These are phyloP conservation scores for Elsinoe necatrix DNA, from an alignment of 2,329 filamentous ascomycete species.

Conservation along the genomic window DNA sequence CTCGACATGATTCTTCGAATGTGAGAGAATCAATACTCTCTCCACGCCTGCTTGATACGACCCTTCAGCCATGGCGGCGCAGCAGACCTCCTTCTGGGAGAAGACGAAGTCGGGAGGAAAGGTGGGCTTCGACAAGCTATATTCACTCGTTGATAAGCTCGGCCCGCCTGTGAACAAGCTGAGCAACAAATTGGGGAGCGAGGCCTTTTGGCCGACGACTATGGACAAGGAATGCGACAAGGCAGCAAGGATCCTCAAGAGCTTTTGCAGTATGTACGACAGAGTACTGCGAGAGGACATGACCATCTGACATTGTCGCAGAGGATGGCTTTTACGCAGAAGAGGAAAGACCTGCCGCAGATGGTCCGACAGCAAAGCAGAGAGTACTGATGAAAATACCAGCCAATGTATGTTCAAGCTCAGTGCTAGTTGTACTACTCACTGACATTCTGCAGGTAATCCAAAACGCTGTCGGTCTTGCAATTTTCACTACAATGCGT, in stretches of 20 bases:
- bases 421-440: background rate
- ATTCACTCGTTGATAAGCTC: slow-evolving; percentile 57
- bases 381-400: slow-evolving; percentile 75
- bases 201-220: slow-evolving; percentile 77
- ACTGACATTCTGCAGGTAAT: slow-evolving; percentile 53
- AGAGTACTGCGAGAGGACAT: background rate
- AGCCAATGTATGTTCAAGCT: slow-evolving; percentile 36
- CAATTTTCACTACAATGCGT: slow-evolving; percentile 92
- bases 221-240: slow-evolving; percentile 88
- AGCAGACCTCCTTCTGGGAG: slow-evolving; percentile 40
- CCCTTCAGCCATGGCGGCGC: slow-evolving; percentile 19
- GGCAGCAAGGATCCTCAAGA: slow-evolving; percentile 77
- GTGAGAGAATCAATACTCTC: background rate
- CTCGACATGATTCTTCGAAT: background rate
- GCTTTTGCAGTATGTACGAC: slow-evolving; percentile 66
- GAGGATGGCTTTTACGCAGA: slow-evolving; percentile 62
- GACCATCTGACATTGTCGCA: slow-evolving; percentile 27
- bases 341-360: slow-evolving; percentile 36
- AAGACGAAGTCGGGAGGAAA: slow-evolving; percentile 49
- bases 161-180: slow-evolving; percentile 66
- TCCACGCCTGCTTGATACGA: background rate
- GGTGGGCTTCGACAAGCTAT: slow-evolving; percentile 66
- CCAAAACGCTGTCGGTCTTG: slow-evolving; percentile 78
- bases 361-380: slow-evolving; percentile 52
- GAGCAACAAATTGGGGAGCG: slow-evolving; percentile 70